phyloP scores from a whole-genome alignment of 2,329 filamentous ascomycete genomes.

The Gyromitra esculenta region DNA sequence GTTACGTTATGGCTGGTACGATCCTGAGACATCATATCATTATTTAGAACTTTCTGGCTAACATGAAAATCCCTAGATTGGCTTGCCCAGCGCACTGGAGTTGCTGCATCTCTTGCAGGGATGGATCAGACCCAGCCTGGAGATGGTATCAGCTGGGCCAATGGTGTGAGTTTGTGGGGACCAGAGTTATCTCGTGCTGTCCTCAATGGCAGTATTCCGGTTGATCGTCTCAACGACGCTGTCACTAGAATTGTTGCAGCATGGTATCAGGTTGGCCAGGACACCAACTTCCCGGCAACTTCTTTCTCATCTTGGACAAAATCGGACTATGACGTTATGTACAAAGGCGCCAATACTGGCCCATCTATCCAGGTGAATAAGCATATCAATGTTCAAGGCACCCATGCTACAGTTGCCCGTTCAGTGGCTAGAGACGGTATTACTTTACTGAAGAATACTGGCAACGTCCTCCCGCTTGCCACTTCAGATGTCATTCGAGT shows the following conservation, averaged over 20 bases:
- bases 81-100: slow-evolving; percentile 84
- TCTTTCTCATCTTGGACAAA: slow-evolving; percentile 92
- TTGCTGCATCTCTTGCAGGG: slow-evolving; percentile 80
- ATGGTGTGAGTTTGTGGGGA: slow-evolving; percentile 81
- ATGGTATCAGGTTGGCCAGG: slow-evolving; percentile 73
- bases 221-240: slow-evolving; percentile 88
- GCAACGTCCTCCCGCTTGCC: slow-evolving; percentile 64
- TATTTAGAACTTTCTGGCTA: slow-evolving; percentile 62
- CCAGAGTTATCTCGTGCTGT: slow-evolving; percentile 77
- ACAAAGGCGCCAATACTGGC: slow-evolving; percentile 71
- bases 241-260: slow-evolving; percentile 83
- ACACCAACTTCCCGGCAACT: slow-evolving; percentile 65
- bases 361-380: slow-evolving; percentile 58
- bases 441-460: slow-evolving; percentile 81
- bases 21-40: background rate
- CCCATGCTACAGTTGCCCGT: slow-evolving; percentile 60
- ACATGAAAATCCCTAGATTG: slow-evolving; percentile 69
- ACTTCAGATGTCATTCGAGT: slow-evolving; percentile 69
- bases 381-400: slow-evolving; percentile 74
- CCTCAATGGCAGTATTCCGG: slow-evolving; percentile 82
- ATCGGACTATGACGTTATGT: slow-evolving; percentile 72
- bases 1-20: slow-evolving; percentile 74
- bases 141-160: slow-evolving; percentile 75
- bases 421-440: slow-evolving; percentile 84
- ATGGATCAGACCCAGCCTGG: slow-evolving; percentile 83